Evolutionary conservation across 2,329 filamentous ascomycete genomes (phyloP).

Genomic region (Zasmidium angulare): DNA sequence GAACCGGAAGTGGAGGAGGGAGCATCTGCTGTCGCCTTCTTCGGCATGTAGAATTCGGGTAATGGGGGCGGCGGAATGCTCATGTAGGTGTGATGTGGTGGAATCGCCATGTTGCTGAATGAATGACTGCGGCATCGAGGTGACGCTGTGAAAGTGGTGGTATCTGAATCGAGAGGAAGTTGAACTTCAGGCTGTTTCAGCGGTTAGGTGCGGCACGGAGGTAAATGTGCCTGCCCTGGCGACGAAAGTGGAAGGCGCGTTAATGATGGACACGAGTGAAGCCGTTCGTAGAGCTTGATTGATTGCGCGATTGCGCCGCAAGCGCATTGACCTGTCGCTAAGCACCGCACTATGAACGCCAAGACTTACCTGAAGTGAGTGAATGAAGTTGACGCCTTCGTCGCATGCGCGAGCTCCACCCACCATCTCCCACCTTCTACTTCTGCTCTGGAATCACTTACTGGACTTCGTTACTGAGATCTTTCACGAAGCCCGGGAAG

Average conservation of each 20-base stretch:
- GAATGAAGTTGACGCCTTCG: neutral
- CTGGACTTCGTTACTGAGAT: too few relatives aligned
- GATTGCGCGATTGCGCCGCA: too few relatives aligned
- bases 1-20: neutral
- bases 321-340: neutral
- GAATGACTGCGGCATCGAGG: constrained; percentile 12
- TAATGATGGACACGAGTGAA: neutral
- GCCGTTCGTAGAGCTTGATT: too few relatives aligned
- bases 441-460: too few relatives aligned
- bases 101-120: constrained; percentile 14
- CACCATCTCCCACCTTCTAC: too few relatives aligned
- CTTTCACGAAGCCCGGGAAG: too few relatives aligned
- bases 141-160: constrained; percentile 5
- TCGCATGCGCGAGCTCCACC: too few relatives aligned
- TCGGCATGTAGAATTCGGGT: constrained; percentile 27
- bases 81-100: constrained; percentile 14
- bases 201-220: neutral
- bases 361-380: neutral
- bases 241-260: constrained; percentile 1
- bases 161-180: neutral
- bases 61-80: constrained; percentile 30
- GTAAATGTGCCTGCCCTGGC: neutral
- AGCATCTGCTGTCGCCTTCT: constrained; percentile 1
- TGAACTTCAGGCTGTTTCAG: neutral
- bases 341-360: too few relatives aligned